Percentiles rank a stretch among this genome's conserved stretches.
These are phyloP conservation scores for Rhodosporidiobolus odoratus DNA, from an alignment of 768 basidiomycete species.

Conservation along the genomic window DNA sequence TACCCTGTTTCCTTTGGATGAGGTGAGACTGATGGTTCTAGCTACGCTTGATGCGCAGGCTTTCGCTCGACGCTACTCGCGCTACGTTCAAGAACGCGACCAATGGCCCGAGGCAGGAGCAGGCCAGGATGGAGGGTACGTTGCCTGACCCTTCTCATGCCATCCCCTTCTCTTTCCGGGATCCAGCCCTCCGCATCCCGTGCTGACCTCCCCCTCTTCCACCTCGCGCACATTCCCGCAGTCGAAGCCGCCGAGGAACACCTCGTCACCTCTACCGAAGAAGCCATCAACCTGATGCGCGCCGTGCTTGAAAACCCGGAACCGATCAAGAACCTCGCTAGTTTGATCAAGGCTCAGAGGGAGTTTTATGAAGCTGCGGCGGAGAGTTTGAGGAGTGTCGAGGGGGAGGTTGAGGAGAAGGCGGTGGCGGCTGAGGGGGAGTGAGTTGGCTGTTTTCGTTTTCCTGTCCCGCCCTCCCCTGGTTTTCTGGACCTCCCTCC, in stretches of 20 bases:
- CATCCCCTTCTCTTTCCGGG: not conserved
- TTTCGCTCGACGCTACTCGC: conserved; percentile 52
- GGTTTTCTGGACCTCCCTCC: no score
- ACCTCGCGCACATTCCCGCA: not conserved
- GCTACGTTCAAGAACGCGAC: conserved; percentile 62
- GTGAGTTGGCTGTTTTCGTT: not conserved
- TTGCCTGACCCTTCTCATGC: not conserved
- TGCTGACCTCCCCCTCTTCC: not conserved
- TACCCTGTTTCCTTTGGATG: not conserved
- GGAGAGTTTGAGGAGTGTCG: conserved; percentile 41
- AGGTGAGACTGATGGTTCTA: no score
- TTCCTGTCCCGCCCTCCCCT: not conserved
- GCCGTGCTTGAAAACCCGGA: conserved; percentile 96
- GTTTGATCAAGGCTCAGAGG: conserved; percentile 79
- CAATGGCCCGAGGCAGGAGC: conserved; percentile 64
- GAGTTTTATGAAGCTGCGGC: conserved; percentile 48
- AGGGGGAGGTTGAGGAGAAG: conserved; percentile 43
- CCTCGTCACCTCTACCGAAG: conserved; percentile 94
- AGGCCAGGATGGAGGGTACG: conserved; percentile 56
- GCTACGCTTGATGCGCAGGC: not conserved
- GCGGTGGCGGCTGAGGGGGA: conserved; percentile 23
- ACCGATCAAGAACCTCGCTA: conserved; percentile 87
- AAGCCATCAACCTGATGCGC: conserved; percentile 49
- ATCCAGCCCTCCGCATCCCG: not conserved
- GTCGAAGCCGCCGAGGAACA: conserved; percentile 63